These are phyloP conservation scores for Guadua angustifolia DNA, from an alignment of 176 grass and related monocot species.

Conservation along the genomic window DNA sequence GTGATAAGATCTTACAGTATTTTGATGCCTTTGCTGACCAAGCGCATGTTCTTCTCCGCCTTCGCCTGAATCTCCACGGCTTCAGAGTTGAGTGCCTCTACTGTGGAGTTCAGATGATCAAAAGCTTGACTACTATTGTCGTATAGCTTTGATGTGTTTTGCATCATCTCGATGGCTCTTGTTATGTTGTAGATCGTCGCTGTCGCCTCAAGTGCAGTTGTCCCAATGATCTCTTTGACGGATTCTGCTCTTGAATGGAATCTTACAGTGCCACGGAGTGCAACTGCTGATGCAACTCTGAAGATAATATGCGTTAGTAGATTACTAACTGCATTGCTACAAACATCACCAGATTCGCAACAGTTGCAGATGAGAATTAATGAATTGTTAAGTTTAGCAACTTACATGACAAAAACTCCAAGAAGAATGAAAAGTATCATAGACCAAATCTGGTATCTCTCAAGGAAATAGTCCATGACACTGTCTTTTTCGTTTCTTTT, in stretches of 20 bases:
- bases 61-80: constrained; percentile 67
- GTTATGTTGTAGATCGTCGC: constrained; percentile 74
- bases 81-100: constrained; percentile 58
- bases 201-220: constrained; percentile 64
- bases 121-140: constrained; percentile 49
- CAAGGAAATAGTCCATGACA: constrained; percentile 41
- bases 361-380: neutral
- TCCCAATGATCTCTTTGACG: constrained; percentile 58
- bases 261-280: constrained; percentile 43
- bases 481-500: constrained; percentile 39
- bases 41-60: constrained; percentile 64
- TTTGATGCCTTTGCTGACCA: constrained; percentile 72
- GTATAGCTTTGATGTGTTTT: constrained; percentile 59
- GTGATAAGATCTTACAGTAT: constrained; percentile 65
- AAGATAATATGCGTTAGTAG: neutral
- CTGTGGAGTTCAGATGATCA: constrained; percentile 68
- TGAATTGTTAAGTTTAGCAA: neutral
- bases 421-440: constrained; percentile 62
- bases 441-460: constrained; percentile 48
- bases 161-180: constrained; percentile 60
- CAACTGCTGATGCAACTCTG: constrained; percentile 72
- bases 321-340: neutral
- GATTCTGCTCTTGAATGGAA: constrained; percentile 79
- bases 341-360: neutral
- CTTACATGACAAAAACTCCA: constrained; percentile 73